phyloP scores from a whole-genome alignment of 257 asterid genomes.

The Penstemon davidsonii region DNA sequence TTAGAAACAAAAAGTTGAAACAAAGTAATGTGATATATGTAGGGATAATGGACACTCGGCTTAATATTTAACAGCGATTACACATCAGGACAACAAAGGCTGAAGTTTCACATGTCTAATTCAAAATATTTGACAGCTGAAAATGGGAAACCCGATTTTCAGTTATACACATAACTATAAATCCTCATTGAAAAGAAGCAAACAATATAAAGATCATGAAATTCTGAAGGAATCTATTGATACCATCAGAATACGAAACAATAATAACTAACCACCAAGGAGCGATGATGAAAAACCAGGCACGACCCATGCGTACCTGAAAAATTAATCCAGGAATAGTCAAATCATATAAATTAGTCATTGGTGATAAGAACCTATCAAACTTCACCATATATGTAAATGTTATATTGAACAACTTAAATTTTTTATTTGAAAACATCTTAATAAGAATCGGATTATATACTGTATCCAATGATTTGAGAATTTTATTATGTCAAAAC shows the following conservation, averaged over 20 bases:
- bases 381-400: no score
- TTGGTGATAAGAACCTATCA: no score
- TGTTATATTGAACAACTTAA: no score
- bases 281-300: slow-evolving; percentile 52
- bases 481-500: no score
- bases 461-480: no score
- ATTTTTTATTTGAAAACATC: no score
- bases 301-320: slow-evolving; percentile 48
- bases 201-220: slow-evolving; percentile 2
- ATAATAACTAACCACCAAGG: slow-evolving; percentile 44
- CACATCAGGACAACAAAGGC: neutral
- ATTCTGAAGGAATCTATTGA: neutral
- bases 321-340: slow-evolving; percentile 16
- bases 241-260: neutral
- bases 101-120: neutral
- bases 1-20: neutral
- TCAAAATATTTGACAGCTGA: neutral
- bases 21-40: neutral
- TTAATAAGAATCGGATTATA: no score
- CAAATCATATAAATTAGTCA: neutral
- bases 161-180: neutral
- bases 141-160: neutral
- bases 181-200: neutral
- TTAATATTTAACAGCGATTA: neutral
- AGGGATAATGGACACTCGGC: no score